Percentiles rank a stretch among this genome's conserved stretches.
These are phyloP conservation scores for Diaporthe ilicicola DNA, from an alignment of 2,329 filamentous ascomycete genomes.

Conservation along the genomic window DNA sequence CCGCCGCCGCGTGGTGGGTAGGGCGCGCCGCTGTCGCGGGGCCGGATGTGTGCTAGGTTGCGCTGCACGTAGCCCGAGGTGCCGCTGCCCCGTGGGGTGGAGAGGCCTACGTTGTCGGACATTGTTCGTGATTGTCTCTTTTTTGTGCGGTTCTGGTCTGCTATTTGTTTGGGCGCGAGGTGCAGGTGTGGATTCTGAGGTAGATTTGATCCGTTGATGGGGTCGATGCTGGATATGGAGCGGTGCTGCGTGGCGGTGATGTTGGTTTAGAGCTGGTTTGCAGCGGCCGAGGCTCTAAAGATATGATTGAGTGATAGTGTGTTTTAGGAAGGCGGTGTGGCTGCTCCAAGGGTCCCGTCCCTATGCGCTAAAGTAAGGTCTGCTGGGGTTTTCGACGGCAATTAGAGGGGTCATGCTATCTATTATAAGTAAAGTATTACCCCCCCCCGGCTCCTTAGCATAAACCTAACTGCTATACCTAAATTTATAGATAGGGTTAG, in stretches of 20 bases:
- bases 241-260: neutral
- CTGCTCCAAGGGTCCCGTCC: neutral
- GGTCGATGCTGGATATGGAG: neutral
- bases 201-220: neutral
- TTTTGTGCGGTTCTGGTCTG: neutral
- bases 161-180: too few relatives aligned
- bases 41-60: constrained; percentile 88
- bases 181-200: neutral
- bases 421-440: too few relatives aligned
- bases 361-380: neutral
- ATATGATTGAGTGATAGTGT: neutral
- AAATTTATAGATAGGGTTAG: too few relatives aligned
- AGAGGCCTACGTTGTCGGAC: constrained; percentile 97
- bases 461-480: too few relatives aligned
- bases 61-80: constrained; percentile 98
- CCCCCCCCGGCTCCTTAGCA: too few relatives aligned
- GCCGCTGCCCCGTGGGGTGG: constrained; percentile 91
- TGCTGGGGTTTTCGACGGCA: constrained; percentile 3
- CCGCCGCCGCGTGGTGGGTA: constrained; percentile 54
- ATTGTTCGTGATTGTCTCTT: constrained; percentile 58
- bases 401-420: constrained; percentile 28
- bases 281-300: neutral
- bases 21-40: constrained; percentile 81
- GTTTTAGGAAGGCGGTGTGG: constrained; percentile 28
- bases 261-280: constrained; percentile 3